Evolutionary conservation across 2,329 filamentous ascomycete genomes (phyloP), one percentile per base, ranked within the genome.

Genomic region (Chrysoporthe austroafricana): DNA sequence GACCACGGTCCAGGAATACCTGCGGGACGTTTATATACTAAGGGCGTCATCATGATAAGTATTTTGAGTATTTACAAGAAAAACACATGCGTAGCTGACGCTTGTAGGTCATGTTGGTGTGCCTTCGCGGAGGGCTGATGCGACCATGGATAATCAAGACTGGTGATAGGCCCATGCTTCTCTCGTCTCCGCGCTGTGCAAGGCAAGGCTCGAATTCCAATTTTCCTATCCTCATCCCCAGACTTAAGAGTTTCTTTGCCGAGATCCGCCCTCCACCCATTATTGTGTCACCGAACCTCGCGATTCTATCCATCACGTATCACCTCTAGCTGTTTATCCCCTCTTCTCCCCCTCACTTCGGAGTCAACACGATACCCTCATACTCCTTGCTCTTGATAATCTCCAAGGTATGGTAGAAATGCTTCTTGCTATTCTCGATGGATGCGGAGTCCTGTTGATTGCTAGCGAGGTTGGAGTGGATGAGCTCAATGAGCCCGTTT

Each of bases 401-500:
- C 70, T 97, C 94, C 74, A 99, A 83, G 5, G 96, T 99, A 71
- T 96, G 89, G 79, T 96, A 88, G 81, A 99, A 99, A 80, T 99
- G 96, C 76, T 93, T 93, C 78, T 91, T 91, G 70, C 96, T 96
- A 71, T 90, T 93, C 76, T 99, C 96, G 62, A 98, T 86, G 32
- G 90, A 91, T 0, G 90, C 87, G 43, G 91, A 92, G 73, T 96
- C 92, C 74, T 91, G 88, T 76, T 93, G 90, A 76, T 93, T 96
- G 66, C 91, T 94, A 72, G 91, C 90, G 43, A 99, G 85, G 77
- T 99, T 99, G 32, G 94, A 97, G 79, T 99, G 94, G 76, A 99
- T 98, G 71, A 99, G 88, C 81, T 99, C 96, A 76, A 99, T 98
- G 62, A 99, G 88, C 3, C 96, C 96, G 76, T 99, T 99, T 71